A percentile compares a stretch with the other conserved stretches of the same genome.
Evolutionary conservation across 768 basidiomycete species (phyloP).

Genomic region (Suillus tomentosus): DNA sequence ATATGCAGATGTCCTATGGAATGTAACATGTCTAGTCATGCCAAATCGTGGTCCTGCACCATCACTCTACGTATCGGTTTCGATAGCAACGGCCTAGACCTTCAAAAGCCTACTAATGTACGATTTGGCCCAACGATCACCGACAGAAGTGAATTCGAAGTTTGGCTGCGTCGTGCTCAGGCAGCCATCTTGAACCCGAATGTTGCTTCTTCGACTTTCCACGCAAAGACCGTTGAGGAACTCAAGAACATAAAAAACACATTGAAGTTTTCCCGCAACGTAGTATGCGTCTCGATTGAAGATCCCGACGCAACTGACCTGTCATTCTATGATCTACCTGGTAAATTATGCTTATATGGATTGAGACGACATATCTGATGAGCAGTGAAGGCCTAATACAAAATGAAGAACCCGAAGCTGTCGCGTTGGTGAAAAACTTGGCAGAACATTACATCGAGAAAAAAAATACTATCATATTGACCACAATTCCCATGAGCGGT

Average conservation of each 20-base stretch:
- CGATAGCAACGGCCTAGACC: constrained; percentile 32
- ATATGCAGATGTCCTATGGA: constrained; percentile 38
- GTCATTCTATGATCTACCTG: constrained; percentile 44
- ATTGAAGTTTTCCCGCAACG: constrained; percentile 42
- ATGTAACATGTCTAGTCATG: constrained; percentile 32
- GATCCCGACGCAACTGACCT: constrained; percentile 41
- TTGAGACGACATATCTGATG: neutral
- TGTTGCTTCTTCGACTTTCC: constrained; percentile 29
- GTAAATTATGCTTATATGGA: constrained; percentile 17
- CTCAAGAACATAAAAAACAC: constrained; percentile 18
- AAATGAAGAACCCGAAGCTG: constrained; percentile 44
- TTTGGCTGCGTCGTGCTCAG: constrained; percentile 60
- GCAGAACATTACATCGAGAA: constrained; percentile 46
- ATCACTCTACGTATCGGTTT: constrained; percentile 46
- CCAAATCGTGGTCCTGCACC: constrained; percentile 36
- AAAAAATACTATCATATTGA: constrained; percentile 54
- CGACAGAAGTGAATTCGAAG: constrained; percentile 48
- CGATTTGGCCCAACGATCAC: constrained; percentile 46
- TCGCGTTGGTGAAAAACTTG: constrained; percentile 50
- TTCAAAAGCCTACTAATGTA: constrained; percentile 25
- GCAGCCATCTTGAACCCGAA: constrained; percentile 54
- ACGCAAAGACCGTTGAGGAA: constrained; percentile 11
- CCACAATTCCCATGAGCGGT: constrained; percentile 58
- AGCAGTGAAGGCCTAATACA: constrained; percentile 47
- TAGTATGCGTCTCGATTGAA: constrained; percentile 43